Evolutionary conservation across 306 rosid species (phyloP), one percentile per base, ranked within the genome.

Genomic region (Cyamopsis tetragonoloba): DNA sequence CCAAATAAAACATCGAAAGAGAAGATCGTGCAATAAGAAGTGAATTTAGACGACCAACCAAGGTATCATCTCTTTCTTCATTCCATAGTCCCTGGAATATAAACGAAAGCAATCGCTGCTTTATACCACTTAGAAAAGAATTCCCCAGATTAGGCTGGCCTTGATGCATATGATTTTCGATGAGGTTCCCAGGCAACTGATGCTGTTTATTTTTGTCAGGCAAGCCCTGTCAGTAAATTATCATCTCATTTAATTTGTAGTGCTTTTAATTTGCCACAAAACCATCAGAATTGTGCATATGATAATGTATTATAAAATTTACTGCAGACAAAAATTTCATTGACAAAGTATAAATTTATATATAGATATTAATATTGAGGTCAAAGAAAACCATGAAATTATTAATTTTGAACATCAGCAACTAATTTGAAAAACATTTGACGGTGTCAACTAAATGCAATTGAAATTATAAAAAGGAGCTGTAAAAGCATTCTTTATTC

Each of bases 81-180:
- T 80, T 88, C 96, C 97, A 88, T 43, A 81, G 74, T 64, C 90
- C 85, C 79, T 80, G 85, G 76, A 86, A 93, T 75, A 93, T 86
- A 86, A 90, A 93, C 1, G 99, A 93, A 68, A 93, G 97, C 82
- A 93, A 49, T 17, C 97, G 89, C 76, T 93, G 99, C 79, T 93
- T 93, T 74, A 90, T 59, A 68, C 99, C 99, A 75, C 82, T 88
- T 66, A 90, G 82, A 76, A 86, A 90, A 51, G 76, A 51, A 62
- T 70, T 77, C 42, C 78, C 86, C 61, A 59, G 32, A 78, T 63
- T 80, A 72, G 73, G 83, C 71, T 77, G 90, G 47, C 22, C 75
- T 44, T 76, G 87, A 57, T 74, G 87, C 46, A 68, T 27, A 14
- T 78, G 87, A 80, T 86, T 86, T 77, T 85, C 88, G 41, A 64